phyloP scores from a whole-genome alignment of 257 asterid genomes.

The Solanum clarkiae region DNA sequence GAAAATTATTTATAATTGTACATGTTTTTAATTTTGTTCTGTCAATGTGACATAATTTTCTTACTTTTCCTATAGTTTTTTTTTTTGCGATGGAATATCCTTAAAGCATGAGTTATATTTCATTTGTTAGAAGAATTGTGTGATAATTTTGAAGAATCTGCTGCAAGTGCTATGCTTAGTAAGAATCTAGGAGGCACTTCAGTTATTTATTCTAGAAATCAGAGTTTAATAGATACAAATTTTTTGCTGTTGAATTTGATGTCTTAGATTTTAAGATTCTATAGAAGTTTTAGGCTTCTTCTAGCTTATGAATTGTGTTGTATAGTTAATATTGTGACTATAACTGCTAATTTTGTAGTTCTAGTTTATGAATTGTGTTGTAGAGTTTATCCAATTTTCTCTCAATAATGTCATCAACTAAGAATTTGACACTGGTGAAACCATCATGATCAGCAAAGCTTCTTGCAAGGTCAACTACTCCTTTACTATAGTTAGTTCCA shows the following conservation, averaged over 20 bases:
- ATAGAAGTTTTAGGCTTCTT: neutral
- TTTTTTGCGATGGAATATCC: neutral
- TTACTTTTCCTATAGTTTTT: no score
- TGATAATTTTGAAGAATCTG: neutral
- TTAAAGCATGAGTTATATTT: neutral
- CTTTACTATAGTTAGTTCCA: slow-evolving; percentile 93
- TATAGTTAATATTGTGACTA: neutral
- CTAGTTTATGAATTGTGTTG: neutral
- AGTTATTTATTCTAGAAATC: neutral
- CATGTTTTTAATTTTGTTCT: no score
- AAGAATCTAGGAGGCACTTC: neutral
- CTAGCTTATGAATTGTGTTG: neutral
- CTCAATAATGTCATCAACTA: slow-evolving; percentile 20
- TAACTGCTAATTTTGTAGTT: no score
- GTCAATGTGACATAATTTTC: neutral
- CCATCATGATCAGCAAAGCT: slow-evolving; percentile 84
- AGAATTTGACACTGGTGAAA: slow-evolving; percentile 54
- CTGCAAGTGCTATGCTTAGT: neutral
- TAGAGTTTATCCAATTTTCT: no score
- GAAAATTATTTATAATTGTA: no score
- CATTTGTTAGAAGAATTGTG: neutral
- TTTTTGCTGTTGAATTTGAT: neutral
- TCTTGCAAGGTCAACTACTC: slow-evolving; percentile 84
- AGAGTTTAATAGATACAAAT: neutral
- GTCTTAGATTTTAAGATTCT: neutral